A percentile compares a stretch with the other conserved stretches of the same genome.
These are phyloP conservation scores for Saccharomycopsis sp. DNA, from an alignment of 805 yeast species.

Conservation along the genomic window DNA sequence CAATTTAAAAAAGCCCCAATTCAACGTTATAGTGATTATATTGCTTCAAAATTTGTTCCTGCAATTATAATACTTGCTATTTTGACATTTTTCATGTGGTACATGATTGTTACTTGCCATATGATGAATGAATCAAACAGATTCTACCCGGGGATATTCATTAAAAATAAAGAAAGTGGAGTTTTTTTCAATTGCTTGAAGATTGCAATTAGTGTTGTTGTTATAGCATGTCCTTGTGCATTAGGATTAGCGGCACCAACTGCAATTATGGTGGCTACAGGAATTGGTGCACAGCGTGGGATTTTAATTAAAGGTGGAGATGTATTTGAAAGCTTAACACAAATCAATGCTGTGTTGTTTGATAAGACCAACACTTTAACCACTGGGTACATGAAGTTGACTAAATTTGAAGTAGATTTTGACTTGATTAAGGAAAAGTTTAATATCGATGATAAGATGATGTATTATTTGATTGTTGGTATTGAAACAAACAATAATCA, in stretches of 20 bases:
- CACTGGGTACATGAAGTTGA: conserved; percentile 63
- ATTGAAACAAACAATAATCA: conserved; percentile 76
- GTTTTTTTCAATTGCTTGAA: conserved; percentile 62
- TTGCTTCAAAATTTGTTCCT: conserved; percentile 85
- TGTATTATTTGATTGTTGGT: conserved; percentile 26
- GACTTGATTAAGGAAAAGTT: conserved; percentile 42
- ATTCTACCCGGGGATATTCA: conserved; percentile 41
- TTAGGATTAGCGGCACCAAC: conserved; percentile 97
- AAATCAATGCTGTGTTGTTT: conserved; percentile 62
- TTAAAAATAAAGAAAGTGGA: conserved; percentile 41
- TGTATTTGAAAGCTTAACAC: conserved; percentile 65
- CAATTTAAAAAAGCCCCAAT: conserved; percentile 87
- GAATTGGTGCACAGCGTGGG: conserved; percentile 87
- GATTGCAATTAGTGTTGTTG: conserved; percentile 84
- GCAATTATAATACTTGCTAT: conserved; percentile 54
- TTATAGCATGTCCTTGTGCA: conserved; percentile 99
- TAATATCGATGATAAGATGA: neutral
- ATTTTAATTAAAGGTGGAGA: conserved; percentile 92
- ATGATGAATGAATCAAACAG: conserved; percentile 23
- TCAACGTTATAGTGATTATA: conserved; percentile 77
- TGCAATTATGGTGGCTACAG: conserved; percentile 98
- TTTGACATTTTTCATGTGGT: conserved; percentile 63
- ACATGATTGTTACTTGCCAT: conserved; percentile 29
- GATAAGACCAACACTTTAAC: conserved; percentile 97
- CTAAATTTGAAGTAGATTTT: conserved; percentile 30